Evolutionary conservation across 2,329 filamentous ascomycete species (phyloP), one percentile per base, ranked within the genome.

Genomic region (Grosmannia huntii): DNA sequence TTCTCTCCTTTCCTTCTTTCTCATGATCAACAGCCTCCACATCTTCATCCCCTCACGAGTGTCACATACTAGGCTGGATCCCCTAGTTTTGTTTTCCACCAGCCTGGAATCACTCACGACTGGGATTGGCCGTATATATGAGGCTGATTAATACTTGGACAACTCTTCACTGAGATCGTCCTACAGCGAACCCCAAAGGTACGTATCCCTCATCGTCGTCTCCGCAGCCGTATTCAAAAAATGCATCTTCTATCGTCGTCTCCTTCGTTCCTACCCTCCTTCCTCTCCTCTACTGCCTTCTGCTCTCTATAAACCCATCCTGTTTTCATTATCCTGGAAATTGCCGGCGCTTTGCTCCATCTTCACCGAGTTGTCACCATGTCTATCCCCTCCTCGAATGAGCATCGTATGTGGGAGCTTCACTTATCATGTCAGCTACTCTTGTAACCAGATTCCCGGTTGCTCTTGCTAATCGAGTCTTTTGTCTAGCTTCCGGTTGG

Each of bases 151-250:
- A n/a, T 27, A 11, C 11, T 51, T 41, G 21, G 59, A 38, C 53
- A 52, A 59, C 59, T 61, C 61, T 58, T 59, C 38, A 36, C 27
- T 58, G 61, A 59, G 57, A 31, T 41, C 28, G 57, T 54, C 55
- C 44, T 50, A 10, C 27, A 33, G 11, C n/a, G 14, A 46, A 21
- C 28, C 19, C n/a, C 28, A 38, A 31, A 56, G 46, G 28, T 51
- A 11, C 19, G 5, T 14, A 14, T 28, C 27, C 14, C 14, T 16
- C 9, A 14, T 16, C 36, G 2, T 50, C 19, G 12, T 23, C 10
- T 41, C 23, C 41, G 16, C 11, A 27, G 44, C 14, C 5, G 31
- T 23, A 27, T n/a, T 49, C n/a, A 19, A n/a, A 49, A 9, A 49
- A 5, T n/a, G 14, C 12, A 10, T 31, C 31, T 41, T 55, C 31